Percentiles rank a stretch among this genome's conserved stretches.
Conservation (phyloP, 306 rosid genomes). For the Glycyrrhiza uralensis region DNA sequence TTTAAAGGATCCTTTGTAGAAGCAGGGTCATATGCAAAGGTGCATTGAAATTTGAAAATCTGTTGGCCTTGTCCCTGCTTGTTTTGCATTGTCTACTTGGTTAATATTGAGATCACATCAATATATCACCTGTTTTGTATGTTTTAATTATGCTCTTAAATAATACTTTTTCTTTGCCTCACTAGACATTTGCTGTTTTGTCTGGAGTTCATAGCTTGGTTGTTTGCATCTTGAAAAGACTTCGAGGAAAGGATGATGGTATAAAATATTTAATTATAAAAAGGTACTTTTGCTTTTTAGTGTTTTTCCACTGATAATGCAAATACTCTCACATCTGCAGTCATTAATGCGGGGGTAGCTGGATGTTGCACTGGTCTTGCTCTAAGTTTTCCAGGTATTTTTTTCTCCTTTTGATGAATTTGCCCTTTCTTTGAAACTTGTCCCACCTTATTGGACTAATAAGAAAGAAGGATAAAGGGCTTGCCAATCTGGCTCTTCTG, state of each 20-base stretch:
- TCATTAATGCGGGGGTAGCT: slow-evolving; percentile 93
- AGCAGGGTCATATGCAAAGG: slow-evolving; percentile 91
- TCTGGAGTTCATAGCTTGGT: slow-evolving; percentile 98
- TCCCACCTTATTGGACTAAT: not conserved
- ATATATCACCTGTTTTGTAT: not conserved
- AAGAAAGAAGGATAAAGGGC: not conserved
- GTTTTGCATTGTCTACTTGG: not conserved
- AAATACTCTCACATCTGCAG: slow-evolving; percentile 42
- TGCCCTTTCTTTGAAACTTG: not conserved
- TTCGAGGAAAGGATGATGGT: slow-evolving; percentile 98
- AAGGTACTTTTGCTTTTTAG: not conserved
- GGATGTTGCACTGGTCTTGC: slow-evolving; percentile 99
- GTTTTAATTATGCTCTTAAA: not conserved
- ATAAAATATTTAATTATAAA: slow-evolving; percentile 15
- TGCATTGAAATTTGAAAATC: slow-evolving; percentile 21
- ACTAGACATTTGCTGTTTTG: slow-evolving; percentile 93
- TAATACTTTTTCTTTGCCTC: slow-evolving; percentile 1
- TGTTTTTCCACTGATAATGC: not conserved
- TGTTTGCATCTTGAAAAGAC: slow-evolving; percentile 82
- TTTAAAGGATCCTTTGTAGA: slow-evolving; percentile 88
- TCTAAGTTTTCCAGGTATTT: slow-evolving; percentile 89
- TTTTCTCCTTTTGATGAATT: not conserved
- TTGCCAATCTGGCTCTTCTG: not conserved
- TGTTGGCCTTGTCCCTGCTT: slow-evolving; percentile 12
- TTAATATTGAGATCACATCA: not conserved